Conservation (phyloP, 768 basidiomycete species). For the Tylopilus felleus region DNA sequence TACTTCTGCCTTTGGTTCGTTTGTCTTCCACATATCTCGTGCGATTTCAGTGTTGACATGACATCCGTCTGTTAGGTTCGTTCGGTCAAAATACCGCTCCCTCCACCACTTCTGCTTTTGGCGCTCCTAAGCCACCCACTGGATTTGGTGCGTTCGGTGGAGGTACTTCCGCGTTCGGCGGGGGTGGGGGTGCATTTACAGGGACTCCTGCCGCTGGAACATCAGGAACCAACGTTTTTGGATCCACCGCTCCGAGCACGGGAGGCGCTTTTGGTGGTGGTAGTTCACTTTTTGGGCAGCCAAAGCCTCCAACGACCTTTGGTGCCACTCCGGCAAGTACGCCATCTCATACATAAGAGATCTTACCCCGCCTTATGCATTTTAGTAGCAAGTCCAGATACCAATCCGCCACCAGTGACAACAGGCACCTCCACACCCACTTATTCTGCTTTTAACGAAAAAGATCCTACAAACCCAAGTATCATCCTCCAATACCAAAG, state of each 20-base stretch:
- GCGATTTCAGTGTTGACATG: slow-evolving; percentile 1
- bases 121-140: slow-evolving; percentile 62
- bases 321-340: slow-evolving; percentile 36
- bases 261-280: slow-evolving; percentile 43
- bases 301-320: slow-evolving; percentile 45
- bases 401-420: slow-evolving; percentile 50
- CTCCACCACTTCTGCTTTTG: slow-evolving; percentile 50
- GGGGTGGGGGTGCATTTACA: slow-evolving; percentile 41
- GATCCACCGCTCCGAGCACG: slow-evolving; percentile 29
- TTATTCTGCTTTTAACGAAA: slow-evolving; percentile 59
- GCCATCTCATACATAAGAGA: slow-evolving; percentile 3
- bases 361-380: slow-evolving; percentile 8
- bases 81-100: slow-evolving; percentile 40
- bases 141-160: slow-evolving; percentile 79
- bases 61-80: slow-evolving; percentile 28
- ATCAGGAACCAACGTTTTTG: slow-evolving; percentile 35
- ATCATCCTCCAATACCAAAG: slow-evolving; percentile 71
- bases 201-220: slow-evolving; percentile 28
- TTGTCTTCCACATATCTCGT: neutral
- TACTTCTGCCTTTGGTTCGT: slow-evolving; percentile 37
- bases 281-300: slow-evolving; percentile 57
- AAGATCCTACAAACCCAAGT: slow-evolving; percentile 50
- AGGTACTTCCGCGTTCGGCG: slow-evolving; percentile 51
- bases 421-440: slow-evolving; percentile 68
- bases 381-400: slow-evolving; percentile 34